Conservation (phyloP, 2,329 filamentous ascomycete species). For the Exutisphaerella laricina region DNA sequence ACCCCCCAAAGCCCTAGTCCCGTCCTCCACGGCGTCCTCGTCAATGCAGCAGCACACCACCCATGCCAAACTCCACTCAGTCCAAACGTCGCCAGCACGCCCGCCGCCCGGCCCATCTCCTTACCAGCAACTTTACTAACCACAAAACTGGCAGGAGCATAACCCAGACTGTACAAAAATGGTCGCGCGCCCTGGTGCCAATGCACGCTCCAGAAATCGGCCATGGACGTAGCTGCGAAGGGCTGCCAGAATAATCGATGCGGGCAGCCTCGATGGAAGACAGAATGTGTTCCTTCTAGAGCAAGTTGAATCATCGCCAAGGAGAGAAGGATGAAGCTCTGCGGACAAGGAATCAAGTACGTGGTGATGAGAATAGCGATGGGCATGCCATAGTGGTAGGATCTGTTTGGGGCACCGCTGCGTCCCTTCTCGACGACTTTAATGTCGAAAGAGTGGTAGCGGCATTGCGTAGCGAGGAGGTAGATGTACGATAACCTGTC, state of each 20-base stretch:
- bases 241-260: slow-evolving; percentile 19
- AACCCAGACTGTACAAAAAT: slow-evolving; percentile 17
- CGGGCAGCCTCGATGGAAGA: slow-evolving; percentile 12
- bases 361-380: neutral
- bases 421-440: slow-evolving; percentile 13
- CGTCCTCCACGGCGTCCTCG: slow-evolving; percentile 10
- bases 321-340: slow-evolving; percentile 6
- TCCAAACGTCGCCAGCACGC: slow-evolving; percentile 18
- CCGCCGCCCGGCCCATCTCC: slow-evolving; percentile 4
- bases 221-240: slow-evolving; percentile 16
- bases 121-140: slow-evolving; percentile 5
- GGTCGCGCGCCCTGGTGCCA: slow-evolving; percentile 19
- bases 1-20: slow-evolving; percentile 14
- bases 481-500: slow-evolving; percentile 13
- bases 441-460: slow-evolving; percentile 22
- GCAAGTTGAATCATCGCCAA: slow-evolving; percentile 15
- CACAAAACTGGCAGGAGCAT: slow-evolving; percentile 8
- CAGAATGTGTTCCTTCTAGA: slow-evolving; percentile 15
- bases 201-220: slow-evolving; percentile 19
- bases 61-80: slow-evolving; percentile 23
- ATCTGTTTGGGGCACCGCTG: neutral
- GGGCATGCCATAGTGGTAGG: slow-evolving; percentile 9
- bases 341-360: slow-evolving; percentile 8
- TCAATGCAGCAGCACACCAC: slow-evolving; percentile 14
- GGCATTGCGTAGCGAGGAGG: slow-evolving; percentile 16